Percentiles rank a stretch among this genome's conserved stretches.
These are phyloP conservation scores for Sclerotinia subarctica DNA, from an alignment of 2,329 filamentous ascomycete species.

Conservation along the genomic window DNA sequence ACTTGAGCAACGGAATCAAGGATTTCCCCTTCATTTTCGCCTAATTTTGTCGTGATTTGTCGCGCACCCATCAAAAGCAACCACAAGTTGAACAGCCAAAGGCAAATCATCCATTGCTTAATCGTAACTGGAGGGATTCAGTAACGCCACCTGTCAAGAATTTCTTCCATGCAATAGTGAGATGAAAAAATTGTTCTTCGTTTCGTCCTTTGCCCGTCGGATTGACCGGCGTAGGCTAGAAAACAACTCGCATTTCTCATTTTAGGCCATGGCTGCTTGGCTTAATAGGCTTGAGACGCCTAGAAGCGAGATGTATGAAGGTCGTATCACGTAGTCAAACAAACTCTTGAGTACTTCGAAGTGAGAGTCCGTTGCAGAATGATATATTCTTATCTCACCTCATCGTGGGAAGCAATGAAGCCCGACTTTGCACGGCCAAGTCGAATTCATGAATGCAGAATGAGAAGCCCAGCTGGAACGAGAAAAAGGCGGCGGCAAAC, in stretches of 20 bases:
- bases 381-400: not conserved
- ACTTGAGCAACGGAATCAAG: not conserved
- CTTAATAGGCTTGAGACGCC: slow-evolving; percentile 1
- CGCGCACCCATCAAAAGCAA: slow-evolving; percentile 10
- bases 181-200: not conserved
- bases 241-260: not conserved
- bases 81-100: not conserved
- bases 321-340: not conserved
- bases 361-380: not conserved
- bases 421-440: not conserved
- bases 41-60: not conserved
- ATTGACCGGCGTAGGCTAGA: slow-evolving; percentile 2
- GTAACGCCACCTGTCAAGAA: not conserved
- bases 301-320: not conserved
- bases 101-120: not conserved
- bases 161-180: slow-evolving; percentile 12
- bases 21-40: slow-evolving; percentile 17
- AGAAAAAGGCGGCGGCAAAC: not conserved
- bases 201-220: not conserved
- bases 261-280: not conserved
- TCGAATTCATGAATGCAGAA: not conserved
- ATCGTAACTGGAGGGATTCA: not conserved
- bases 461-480: not conserved
- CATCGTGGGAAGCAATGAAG: not conserved
- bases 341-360: not conserved